Percentiles rank a stretch among this genome's conserved stretches.
These are phyloP conservation scores for Saksenaea vasiformis DNA, from an alignment of 371 early-diverging fungal genomes.

Conservation along the genomic window DNA sequence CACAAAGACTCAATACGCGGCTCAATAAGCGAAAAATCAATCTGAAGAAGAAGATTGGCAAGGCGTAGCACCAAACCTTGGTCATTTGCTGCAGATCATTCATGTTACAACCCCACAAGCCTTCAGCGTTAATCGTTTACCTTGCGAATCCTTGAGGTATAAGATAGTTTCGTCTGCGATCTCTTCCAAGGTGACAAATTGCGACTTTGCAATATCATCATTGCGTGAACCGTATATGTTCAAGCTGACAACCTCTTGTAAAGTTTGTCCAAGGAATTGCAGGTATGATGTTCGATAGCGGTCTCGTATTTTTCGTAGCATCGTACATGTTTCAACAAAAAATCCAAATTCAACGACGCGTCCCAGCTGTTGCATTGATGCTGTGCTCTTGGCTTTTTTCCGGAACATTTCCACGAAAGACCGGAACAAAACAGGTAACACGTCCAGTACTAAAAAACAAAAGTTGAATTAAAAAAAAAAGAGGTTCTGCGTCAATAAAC, in stretches of 20 bases:
- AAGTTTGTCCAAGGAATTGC: conserved; percentile 16
- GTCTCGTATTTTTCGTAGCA: conserved; percentile 8
- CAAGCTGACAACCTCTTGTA: conserved; percentile 28
- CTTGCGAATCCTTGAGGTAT: conserved; percentile 12
- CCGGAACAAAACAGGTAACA: conserved; percentile 30
- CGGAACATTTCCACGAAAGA: conserved; percentile 34
- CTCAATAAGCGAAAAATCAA: conserved; percentile 43
- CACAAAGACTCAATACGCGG: conserved; percentile 30
- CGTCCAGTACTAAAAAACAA: conserved; percentile 24
- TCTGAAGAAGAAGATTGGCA: conserved; percentile 42
- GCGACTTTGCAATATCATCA: conserved; percentile 33
- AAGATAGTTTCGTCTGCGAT: conserved; percentile 22
- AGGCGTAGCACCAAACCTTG: conserved; percentile 33
- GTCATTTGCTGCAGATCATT: background rate
- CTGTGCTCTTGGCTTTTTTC: conserved; percentile 24
- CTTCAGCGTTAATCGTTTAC: conserved; percentile 5
- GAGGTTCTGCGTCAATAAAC: background rate
- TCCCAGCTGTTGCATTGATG: conserved; percentile 30
- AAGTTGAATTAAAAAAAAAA: background rate
- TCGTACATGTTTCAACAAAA: conserved; percentile 26
- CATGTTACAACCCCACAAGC: background rate
- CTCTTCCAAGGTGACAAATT: conserved; percentile 18
- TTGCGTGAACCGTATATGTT: conserved; percentile 38
- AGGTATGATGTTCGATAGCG: conserved; percentile 7
- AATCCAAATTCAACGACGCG: conserved; percentile 46